Evolutionary conservation across 1,139 yeast species (phyloP).

Genomic region (Lodderomyces metapsilosis): DNA sequence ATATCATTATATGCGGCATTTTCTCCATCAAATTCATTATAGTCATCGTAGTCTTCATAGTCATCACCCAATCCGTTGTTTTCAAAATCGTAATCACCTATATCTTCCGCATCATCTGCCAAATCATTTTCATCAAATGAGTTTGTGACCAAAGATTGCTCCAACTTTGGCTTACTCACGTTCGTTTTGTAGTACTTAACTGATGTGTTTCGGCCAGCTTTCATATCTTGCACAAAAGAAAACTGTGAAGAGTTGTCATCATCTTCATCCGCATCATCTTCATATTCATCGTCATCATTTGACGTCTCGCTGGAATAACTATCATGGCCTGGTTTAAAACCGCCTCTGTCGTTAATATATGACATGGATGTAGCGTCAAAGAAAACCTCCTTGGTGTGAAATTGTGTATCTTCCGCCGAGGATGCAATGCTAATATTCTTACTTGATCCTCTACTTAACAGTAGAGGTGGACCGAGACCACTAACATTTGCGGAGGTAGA

Average conservation of each 20-base stretch:
- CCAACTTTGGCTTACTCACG: constrained; percentile 6
- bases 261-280: constrained; percentile 20
- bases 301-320: constrained; percentile 1
- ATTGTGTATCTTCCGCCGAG: constrained; percentile 16
- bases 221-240: constrained; percentile 55
- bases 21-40: constrained; percentile 39
- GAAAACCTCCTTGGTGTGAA: constrained; percentile 19
- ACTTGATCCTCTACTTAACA: constrained; percentile 8
- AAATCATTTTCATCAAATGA: constrained; percentile 30
- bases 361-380: constrained; percentile 13
- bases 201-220: constrained; percentile 61
- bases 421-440: constrained; percentile 12
- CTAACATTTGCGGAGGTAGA: not conserved
- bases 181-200: constrained; percentile 56
- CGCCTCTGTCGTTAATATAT: constrained; percentile 3
- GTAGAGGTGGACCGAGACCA: constrained; percentile 16
- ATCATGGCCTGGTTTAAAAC: constrained; percentile 1
- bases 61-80: constrained; percentile 50
- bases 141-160: constrained; percentile 14
- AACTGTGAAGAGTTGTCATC: constrained; percentile 47
- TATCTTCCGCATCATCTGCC: constrained; percentile 35
- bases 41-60: constrained; percentile 47
- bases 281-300: constrained; percentile 8
- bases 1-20: constrained; percentile 10
- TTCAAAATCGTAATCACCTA: constrained; percentile 46